Evolutionary conservation across 495 filamentous ascomycete genomes (phyloP), one percentile per base, ranked within the genome.

Genomic region (Pyrenula aspistea): DNA sequence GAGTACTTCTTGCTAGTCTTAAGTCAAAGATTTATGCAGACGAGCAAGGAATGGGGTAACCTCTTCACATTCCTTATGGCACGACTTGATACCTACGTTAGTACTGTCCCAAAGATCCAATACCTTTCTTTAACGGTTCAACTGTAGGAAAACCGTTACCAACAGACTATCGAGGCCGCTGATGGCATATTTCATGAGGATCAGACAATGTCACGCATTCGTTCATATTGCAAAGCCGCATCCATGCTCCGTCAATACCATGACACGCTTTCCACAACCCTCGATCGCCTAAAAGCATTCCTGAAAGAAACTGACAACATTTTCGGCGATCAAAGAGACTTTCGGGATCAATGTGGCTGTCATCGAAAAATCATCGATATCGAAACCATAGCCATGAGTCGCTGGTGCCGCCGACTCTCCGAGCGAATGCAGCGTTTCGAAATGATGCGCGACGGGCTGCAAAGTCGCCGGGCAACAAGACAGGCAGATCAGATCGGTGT

Each of bases 41-140:
- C 36, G n/a, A 47, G 24, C n/a, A 55, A n/a, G 20, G 53, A 55
- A 55, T 55, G 53, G 53, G 53, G 24, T 22, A 55, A 55, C 19
- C 1, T 55, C 10, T 25, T 25, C 53, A 47, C 22, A 11, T 21
- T 47, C 10, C 15, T 55, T 22, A 47, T 36, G 24, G 36, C 24
- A 42, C 53, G 53, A 42, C 11, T 47, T 36, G 24, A 49, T 19
- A 36, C 12, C 23, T 24, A 49, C 25, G 53, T 55, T 4, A 19
- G 53, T 42, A 55, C 50, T 21, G 19, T 52, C 50, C n/a, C 20
- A 20, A 52, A 52, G 25, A 20, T 55, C 23, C 22, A 25, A 10
- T 15, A 24, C 53, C 10, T 42, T 55, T 25, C 53, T 19, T 22
- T 55, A 24, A 55, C 12, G 1, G 2, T 55, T 10, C 53, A 31